Evolutionary conservation across 2,329 filamentous ascomycete genomes (phyloP).

Genomic region (Pyrenochaeta sp.): DNA sequence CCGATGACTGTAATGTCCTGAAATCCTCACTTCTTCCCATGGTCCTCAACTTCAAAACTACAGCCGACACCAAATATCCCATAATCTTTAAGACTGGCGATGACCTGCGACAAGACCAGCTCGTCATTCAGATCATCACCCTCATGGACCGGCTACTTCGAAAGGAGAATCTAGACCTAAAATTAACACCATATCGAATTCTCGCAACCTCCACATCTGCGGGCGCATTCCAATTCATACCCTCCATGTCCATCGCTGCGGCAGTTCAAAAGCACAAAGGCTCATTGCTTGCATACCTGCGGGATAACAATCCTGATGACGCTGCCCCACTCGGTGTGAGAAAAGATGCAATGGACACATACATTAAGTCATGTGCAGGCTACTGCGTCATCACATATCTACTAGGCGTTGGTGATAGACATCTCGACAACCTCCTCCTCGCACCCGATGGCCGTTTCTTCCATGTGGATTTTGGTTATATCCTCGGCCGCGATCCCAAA

Average conservation of each 20-base stretch:
- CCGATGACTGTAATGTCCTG: slow-evolving; percentile 89
- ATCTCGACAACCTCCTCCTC: slow-evolving; percentile 93
- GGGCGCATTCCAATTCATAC: slow-evolving; percentile 92
- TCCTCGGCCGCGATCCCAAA: slow-evolving; percentile 95
- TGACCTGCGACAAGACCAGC: slow-evolving; percentile 93
- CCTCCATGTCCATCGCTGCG: slow-evolving; percentile 82
- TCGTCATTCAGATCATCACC: slow-evolving; percentile 97
- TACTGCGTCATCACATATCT: slow-evolving; percentile 99
- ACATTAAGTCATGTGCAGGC: slow-evolving; percentile 93
- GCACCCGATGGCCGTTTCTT: slow-evolving; percentile 94
- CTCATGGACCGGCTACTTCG: slow-evolving; percentile 95
- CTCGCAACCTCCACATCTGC: slow-evolving; percentile 89
- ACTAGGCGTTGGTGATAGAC: slow-evolving; percentile 92
- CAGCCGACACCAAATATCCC: slow-evolving; percentile 79
- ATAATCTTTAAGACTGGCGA: slow-evolving; percentile 98
- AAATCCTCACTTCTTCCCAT: slow-evolving; percentile 94
- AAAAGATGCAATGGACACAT: slow-evolving; percentile 92
- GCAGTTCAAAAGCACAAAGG: slow-evolving; percentile 87
- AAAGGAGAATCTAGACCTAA: slow-evolving; percentile 95
- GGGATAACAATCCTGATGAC: slow-evolving; percentile 87
- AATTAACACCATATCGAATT: slow-evolving; percentile 94
- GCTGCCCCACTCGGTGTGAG: slow-evolving; percentile 83
- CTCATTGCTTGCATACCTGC: slow-evolving; percentile 80
- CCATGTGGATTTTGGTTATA: slow-evolving; percentile 98
- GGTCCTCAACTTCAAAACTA: slow-evolving; percentile 88